Conservation (phyloP, 2,329 filamentous ascomycete species). For the Clarireedia sp. region DNA sequence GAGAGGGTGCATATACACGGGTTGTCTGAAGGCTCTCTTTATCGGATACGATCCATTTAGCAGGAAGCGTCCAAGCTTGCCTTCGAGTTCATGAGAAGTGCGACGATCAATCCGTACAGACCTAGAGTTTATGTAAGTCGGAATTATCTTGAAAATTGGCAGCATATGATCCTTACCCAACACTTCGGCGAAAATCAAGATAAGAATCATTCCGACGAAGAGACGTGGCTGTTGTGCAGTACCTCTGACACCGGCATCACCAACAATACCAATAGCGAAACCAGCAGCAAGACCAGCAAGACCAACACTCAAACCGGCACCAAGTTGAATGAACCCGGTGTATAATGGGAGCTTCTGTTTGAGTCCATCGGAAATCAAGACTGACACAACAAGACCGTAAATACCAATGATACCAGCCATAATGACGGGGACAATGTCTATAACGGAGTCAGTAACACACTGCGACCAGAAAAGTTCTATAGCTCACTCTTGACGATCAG, state of each 20-base stretch:
- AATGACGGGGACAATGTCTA: slow-evolving; percentile 99
- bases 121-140: slow-evolving; percentile 42
- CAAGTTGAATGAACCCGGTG: slow-evolving; percentile 79
- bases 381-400: slow-evolving; percentile 84
- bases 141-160: slow-evolving; percentile 8
- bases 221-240: slow-evolving; percentile 62
- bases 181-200: slow-evolving; percentile 81
- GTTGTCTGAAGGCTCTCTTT: slow-evolving; percentile 25
- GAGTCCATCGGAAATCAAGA: slow-evolving; percentile 75
- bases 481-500: slow-evolving; percentile 96
- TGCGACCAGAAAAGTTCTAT: background rate
- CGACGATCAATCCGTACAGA: slow-evolving; percentile 98
- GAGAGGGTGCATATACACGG: slow-evolving; percentile 21
- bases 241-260: slow-evolving; percentile 82
- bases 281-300: slow-evolving; percentile 76
- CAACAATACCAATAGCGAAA: slow-evolving; percentile 81
- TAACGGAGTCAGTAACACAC: slow-evolving; percentile 14
- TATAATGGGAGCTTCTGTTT: slow-evolving; percentile 66
- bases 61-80: slow-evolving; percentile 57
- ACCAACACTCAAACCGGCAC: slow-evolving; percentile 75
- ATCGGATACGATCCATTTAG: slow-evolving; percentile 33
- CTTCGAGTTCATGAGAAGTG: slow-evolving; percentile 99
- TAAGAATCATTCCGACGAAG: slow-evolving; percentile 74
- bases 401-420: slow-evolving; percentile 99
- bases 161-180: slow-evolving; percentile 49